Evolutionary conservation across 768 basidiomycete genomes (phyloP), one percentile per base, ranked within the genome.

Genomic region (Dentipellis fragilis): DNA sequence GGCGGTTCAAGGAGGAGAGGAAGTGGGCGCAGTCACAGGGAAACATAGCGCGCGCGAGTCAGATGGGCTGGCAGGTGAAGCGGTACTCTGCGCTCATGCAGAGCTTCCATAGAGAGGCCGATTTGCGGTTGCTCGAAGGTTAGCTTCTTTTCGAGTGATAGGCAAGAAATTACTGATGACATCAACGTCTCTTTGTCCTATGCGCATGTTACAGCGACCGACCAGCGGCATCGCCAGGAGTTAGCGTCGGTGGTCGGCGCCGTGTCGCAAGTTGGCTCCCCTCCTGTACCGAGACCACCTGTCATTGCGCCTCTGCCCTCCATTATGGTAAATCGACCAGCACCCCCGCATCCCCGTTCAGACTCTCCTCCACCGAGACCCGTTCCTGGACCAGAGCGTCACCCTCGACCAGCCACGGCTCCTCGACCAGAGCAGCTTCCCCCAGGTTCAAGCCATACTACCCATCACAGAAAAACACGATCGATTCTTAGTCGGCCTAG

Each of bases 21-120:
- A 89, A 90, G 66, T 93, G 90, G 90, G 90, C 90, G 0, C 66
- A 84, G 39, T 85, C 86, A 17, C 83, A 86, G 65, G 88, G 88
- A 0, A 89, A 93, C 65, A 58, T 72, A 46, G 82, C 87, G 9
- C 79, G 88, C 48, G 89, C 89, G 34, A 73, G 76, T 23, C 84
- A 93, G 72, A 81, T 91, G 75, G 83, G 82, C 63, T 89, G 87
- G 84, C 86, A 89, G 67, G 85, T 89, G 57, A 85, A 86, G 71
- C 79, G 84, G 17, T 91, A 88, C 68, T 81, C 85, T 36, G 80
- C 84, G 29, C 71, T 92, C 54, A 87, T 85, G 78, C 83, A 89
- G 68, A 87, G 85, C 58, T 91, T 88, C 63, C 83, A 83, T 59
- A 75, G 80, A 40, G 87, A 91, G 69, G 89, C 89, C 21, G 88